Evolutionary conservation across 768 basidiomycete genomes (phyloP).

Genomic region (Macrolepiota dolichaula): DNA sequence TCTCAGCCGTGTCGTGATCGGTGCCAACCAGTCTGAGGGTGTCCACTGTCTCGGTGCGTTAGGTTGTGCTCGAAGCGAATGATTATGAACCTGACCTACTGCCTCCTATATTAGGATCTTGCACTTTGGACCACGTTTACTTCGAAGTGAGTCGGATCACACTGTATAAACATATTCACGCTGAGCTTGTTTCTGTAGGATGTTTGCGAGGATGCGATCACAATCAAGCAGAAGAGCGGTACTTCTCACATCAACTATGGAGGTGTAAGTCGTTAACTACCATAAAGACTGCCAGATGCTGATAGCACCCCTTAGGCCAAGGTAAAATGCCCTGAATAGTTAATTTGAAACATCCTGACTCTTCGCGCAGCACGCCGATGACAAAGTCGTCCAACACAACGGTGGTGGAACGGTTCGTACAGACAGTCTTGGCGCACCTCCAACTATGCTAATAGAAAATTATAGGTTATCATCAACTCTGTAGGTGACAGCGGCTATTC

Average conservation of each 20-base stretch:
- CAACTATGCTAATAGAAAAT: background rate
- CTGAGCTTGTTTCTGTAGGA: conserved; percentile 18
- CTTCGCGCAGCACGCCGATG: conserved; percentile 24
- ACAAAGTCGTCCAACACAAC: conserved; percentile 37
- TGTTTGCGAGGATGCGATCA: conserved; percentile 37
- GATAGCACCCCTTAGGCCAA: conserved; percentile 22
- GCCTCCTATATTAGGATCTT: conserved; percentile 19
- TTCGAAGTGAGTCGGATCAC: conserved; percentile 21
- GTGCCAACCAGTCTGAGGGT: conserved; percentile 38
- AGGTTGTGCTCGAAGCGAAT: background rate
- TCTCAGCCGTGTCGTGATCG: conserved; percentile 36
- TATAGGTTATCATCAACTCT: conserved; percentile 32
- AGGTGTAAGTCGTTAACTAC: conserved; percentile 24
- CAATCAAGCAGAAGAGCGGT: conserved; percentile 36
- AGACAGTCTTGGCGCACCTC: background rate
- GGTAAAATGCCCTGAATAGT: conserved; percentile 7
- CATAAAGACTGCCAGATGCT: background rate
- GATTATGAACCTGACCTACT: background rate
- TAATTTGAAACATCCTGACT: background rate
- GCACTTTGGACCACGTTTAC: conserved; percentile 28
- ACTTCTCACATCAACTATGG: conserved; percentile 34
- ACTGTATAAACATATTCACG: background rate
- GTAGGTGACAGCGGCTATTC: conserved; percentile 17
- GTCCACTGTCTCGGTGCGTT: conserved; percentile 34
- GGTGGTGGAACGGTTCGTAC: conserved; percentile 26